phyloP scores from a whole-genome alignment of 73 alveolate species.

The Paramecium sonneborni region DNA sequence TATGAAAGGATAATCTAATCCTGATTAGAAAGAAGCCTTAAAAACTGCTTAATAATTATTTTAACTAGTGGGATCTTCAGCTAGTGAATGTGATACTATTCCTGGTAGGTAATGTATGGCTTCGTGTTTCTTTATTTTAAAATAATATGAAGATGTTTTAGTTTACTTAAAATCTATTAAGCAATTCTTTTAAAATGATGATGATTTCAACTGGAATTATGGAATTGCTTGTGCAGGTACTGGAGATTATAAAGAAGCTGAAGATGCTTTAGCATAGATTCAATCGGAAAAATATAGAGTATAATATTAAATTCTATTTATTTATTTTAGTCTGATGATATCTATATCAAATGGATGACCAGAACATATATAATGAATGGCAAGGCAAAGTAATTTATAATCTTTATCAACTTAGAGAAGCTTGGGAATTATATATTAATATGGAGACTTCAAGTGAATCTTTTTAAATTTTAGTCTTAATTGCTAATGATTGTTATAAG shows the following conservation, averaged over 20 bases:
- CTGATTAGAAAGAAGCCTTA: conserved; percentile 92
- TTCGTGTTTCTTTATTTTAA: conserved; percentile 96
- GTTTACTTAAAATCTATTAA: conserved; percentile 88
- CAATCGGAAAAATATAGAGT: conserved; percentile 80
- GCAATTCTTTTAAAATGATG: conserved; percentile 94
- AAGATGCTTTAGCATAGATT: conserved; percentile 84
- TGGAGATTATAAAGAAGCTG: conserved; percentile 91
- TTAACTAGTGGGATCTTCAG: conserved; percentile 97
- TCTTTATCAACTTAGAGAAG: conserved; percentile 42
- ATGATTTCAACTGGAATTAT: conserved; percentile 98
- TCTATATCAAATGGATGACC: conserved; percentile 93
- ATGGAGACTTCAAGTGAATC: conserved; percentile 98
- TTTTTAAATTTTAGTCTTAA: conserved; percentile 85
- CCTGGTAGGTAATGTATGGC: conserved; percentile 99
- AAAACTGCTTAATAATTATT: conserved; percentile 92
- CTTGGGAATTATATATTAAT: conserved; percentile 94
- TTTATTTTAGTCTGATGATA: conserved; percentile 65
- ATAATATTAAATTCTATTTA: background rate
- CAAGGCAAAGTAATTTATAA: conserved; percentile 74
- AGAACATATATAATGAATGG: conserved; percentile 96
- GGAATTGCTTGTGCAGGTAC: conserved; percentile 96
- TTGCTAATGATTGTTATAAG: conserved; percentile 98
- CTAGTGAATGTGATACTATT: conserved; percentile 99
- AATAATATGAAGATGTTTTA: conserved; percentile 85
- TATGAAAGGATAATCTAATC: conserved; percentile 91